phyloP scores from a whole-genome alignment of 768 basidiomycete genomes.

The Dendrothele bispora region DNA sequence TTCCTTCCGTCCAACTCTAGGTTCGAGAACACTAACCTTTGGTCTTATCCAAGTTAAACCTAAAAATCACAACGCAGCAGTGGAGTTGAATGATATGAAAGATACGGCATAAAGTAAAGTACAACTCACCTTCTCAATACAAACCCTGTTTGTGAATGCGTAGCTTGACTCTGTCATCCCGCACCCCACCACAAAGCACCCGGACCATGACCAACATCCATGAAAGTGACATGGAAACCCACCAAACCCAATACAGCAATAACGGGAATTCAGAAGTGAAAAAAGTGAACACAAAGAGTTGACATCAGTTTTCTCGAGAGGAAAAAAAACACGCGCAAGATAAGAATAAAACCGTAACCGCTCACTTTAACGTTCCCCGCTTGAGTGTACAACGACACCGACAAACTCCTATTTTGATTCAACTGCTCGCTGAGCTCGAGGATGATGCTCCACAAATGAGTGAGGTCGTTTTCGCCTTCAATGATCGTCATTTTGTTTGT shows the following conservation, averaged over 20 bases:
- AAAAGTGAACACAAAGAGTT: too few relatives aligned
- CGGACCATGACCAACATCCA: background rate
- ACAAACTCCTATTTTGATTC: conserved; percentile 71
- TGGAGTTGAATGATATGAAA: background rate
- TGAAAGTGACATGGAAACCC: background rate
- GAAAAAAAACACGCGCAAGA: too few relatives aligned
- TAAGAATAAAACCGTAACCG: conserved; percentile 4
- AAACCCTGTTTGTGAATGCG: conserved; percentile 90
- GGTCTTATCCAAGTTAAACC: conserved; percentile 88
- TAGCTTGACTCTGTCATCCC: conserved; percentile 67
- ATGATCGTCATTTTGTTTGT: conserved; percentile 65
- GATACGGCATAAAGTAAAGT: background rate
- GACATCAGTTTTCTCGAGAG: too few relatives aligned
- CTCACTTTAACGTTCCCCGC: conserved; percentile 79
- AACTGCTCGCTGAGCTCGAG: conserved; percentile 84
- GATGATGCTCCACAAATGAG: conserved; percentile 65
- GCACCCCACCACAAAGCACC: background rate
- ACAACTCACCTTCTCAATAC: conserved; percentile 72
- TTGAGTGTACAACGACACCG: conserved; percentile 70
- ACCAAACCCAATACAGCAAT: too few relatives aligned
- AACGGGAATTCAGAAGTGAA: too few relatives aligned
- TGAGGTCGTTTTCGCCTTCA: conserved; percentile 61
- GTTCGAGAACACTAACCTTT: conserved; percentile 73
- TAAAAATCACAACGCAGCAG: conserved; percentile 19
- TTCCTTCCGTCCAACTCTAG: too few relatives aligned